Evolutionary conservation across 2,329 filamentous ascomycete species (phyloP).

Genomic region (Pseudocercospora ulei): DNA sequence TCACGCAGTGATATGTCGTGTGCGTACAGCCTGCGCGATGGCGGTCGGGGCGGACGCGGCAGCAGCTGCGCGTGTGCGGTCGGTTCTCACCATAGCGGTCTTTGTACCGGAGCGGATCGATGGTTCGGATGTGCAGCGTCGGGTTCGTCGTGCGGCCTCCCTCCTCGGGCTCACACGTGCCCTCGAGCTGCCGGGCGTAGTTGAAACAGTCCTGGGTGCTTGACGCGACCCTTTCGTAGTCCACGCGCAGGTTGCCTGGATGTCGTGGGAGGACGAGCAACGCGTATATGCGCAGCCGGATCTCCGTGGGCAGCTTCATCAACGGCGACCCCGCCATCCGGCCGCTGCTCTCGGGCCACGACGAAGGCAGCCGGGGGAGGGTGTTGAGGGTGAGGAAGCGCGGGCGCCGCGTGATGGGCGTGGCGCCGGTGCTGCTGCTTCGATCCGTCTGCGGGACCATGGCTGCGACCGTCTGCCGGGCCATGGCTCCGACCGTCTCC

Average conservation of each 20-base stretch:
- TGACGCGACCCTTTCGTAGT: slow-evolving; percentile 28
- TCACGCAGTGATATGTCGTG: slow-evolving; percentile 49
- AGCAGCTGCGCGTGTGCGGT: slow-evolving; percentile 34
- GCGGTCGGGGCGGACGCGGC: slow-evolving; percentile 37
- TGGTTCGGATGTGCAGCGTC: slow-evolving; percentile 39
- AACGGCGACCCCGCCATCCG: slow-evolving; percentile 28
- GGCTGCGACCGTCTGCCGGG: slow-evolving; percentile 12
- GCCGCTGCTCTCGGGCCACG: slow-evolving; percentile 8
- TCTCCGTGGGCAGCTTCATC: slow-evolving; percentile 40
- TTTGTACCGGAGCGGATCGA: slow-evolving; percentile 35
- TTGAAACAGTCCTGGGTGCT: slow-evolving; percentile 39
- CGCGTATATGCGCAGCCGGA: slow-evolving; percentile 42
- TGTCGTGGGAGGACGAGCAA: slow-evolving; percentile 37
- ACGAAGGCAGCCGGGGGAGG: slow-evolving; percentile 14
- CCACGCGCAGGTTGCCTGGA: slow-evolving; percentile 29
- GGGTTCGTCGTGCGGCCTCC: slow-evolving; percentile 24
- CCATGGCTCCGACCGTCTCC: slow-evolving; percentile 10
- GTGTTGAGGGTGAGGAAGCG: slow-evolving; percentile 17
- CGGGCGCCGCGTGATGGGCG: slow-evolving; percentile 7
- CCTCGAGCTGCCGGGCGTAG: slow-evolving; percentile 31
- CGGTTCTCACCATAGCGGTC: slow-evolving; percentile 20
- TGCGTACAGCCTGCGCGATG: slow-evolving; percentile 39
- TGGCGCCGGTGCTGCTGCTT: slow-evolving; percentile 2
- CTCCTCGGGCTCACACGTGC: slow-evolving; percentile 20
- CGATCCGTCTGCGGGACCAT: background rate